A percentile compares a stretch with the other conserved stretches of the same genome.
Evolutionary conservation across 495 filamentous ascomycete genomes (phyloP).

Genomic region (Penicillium diatomitis): DNA sequence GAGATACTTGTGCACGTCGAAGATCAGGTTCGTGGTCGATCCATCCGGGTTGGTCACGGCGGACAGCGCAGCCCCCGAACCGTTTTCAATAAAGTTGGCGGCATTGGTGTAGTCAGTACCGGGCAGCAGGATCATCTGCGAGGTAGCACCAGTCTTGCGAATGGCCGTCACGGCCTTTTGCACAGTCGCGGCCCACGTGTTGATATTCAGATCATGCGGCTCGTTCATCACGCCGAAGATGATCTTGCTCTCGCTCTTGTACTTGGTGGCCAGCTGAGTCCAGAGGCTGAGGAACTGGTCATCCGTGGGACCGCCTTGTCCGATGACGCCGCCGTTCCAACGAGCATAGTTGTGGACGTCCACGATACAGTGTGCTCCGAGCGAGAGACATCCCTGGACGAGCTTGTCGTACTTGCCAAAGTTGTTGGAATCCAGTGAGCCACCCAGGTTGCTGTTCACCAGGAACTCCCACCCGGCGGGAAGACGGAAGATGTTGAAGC

Average conservation of each 20-base stretch:
- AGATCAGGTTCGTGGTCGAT: background rate
- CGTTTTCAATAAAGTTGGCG: slow-evolving; percentile 1
- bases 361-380: background rate
- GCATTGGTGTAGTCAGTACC: slow-evolving; percentile 1
- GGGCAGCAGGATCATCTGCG: slow-evolving; percentile 1
- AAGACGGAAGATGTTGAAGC: slow-evolving; percentile 1
- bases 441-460: background rate
- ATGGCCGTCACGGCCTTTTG: slow-evolving; percentile 1
- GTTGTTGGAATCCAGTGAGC: background rate
- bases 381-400: background rate
- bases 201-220: slow-evolving; percentile 1
- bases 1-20: slow-evolving; percentile 2
- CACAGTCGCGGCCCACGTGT: background rate
- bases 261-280: background rate
- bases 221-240: slow-evolving; percentile 2
- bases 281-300: background rate
- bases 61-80: background rate
- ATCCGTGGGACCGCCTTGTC: slow-evolving; percentile 1
- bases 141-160: background rate
- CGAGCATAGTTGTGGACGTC: slow-evolving; percentile 3
- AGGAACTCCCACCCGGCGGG: background rate
- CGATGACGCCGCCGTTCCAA: background rate
- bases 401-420: slow-evolving; percentile 1
- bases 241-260: background rate
- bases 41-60: slow-evolving; percentile 1